Conservation (phyloP, 192 early-diverging fungal species). For the Coemansia sp. region DNA sequence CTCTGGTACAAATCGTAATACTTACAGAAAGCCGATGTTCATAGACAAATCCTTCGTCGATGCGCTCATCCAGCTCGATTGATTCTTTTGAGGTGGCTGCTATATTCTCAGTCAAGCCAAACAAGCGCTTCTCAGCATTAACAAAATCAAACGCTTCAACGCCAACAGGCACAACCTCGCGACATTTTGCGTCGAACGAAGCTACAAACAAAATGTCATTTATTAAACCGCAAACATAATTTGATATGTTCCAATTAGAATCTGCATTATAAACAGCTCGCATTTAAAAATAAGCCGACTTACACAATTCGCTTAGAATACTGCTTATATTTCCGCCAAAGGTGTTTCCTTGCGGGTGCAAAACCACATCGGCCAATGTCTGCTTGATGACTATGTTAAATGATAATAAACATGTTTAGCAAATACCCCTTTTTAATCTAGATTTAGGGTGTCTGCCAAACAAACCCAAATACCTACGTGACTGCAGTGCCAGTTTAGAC, state of each 20-base stretch:
- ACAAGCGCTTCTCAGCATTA: neutral
- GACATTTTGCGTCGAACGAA: neutral
- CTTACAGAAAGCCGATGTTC: neutral
- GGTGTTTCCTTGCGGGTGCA: constrained; percentile 11
- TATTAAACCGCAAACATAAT: neutral
- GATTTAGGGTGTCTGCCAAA: too few relatives aligned
- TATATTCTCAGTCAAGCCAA: neutral
- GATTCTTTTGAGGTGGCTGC: neutral
- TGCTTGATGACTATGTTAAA: constrained; percentile 31
- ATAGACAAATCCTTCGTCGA: neutral
- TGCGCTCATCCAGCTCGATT: neutral
- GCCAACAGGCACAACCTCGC: neutral
- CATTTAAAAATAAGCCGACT: neutral
- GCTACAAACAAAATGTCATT: neutral
- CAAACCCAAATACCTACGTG: constrained; percentile 5
- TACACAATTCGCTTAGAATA: constrained; percentile 16
- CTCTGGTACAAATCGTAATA: neutral
- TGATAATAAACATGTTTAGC: neutral
- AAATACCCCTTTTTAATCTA: too few relatives aligned
- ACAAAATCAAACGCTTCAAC: constrained; percentile 1
- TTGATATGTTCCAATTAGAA: neutral
- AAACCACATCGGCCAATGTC: constrained; percentile 2
- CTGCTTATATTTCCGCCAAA: neutral
- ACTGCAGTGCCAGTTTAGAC: neutral
- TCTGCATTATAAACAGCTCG: neutral